Conservation (phyloP, 192 early-diverging fungal species). For the Umbelopsis ramanniana region DNA sequence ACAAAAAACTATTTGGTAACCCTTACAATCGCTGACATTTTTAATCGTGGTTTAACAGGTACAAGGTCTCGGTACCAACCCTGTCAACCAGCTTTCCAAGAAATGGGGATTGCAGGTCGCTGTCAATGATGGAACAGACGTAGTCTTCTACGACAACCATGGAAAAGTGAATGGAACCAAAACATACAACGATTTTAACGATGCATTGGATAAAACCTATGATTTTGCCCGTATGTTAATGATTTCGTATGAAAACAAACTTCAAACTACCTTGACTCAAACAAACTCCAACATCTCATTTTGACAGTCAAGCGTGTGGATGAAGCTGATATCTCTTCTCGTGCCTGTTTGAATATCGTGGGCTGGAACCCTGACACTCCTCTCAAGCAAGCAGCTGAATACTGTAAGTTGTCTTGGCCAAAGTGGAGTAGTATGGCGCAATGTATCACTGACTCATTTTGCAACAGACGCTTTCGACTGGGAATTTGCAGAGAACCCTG, state of each 20-base stretch:
- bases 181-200: conserved; percentile 23
- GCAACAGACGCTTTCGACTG: conserved; percentile 31
- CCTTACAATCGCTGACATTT: background rate
- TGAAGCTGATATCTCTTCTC: conserved; percentile 36
- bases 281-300: background rate
- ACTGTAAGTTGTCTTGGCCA: background rate
- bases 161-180: conserved; percentile 35
- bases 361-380: conserved; percentile 36
- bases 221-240: conserved; percentile 36
- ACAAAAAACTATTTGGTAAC: no score
- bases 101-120: conserved; percentile 36
- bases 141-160: conserved; percentile 31
- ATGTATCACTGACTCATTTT: background rate
- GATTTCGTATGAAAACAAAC: background rate
- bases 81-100: conserved; percentile 30
- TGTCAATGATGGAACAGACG: conserved; percentile 27
- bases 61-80: conserved; percentile 42
- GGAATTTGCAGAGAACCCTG: conserved; percentile 34
- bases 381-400: conserved; percentile 34
- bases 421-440: no score
- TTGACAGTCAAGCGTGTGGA: conserved; percentile 28
- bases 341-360: conserved; percentile 32
- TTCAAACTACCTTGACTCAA: background rate
- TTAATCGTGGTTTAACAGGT: conserved; percentile 1
- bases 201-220: conserved; percentile 12